Conservation (phyloP, 345 rosid species). For the Salix udensis region DNA sequence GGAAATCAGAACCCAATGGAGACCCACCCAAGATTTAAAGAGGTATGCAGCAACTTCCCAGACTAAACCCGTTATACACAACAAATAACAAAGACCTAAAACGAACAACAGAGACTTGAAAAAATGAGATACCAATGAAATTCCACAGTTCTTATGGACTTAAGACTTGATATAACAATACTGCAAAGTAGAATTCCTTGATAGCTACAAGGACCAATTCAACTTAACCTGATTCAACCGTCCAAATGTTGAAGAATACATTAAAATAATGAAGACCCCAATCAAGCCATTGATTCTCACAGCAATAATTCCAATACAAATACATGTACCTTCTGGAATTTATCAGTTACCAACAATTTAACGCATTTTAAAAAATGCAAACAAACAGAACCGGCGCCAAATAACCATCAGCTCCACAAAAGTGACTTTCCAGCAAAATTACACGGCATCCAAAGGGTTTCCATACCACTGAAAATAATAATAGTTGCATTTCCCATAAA, state of each 20-base stretch:
- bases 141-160: conserved; percentile 1
- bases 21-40: conserved; percentile 8
- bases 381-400: conserved; percentile 2
- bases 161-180: background rate
- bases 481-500: conserved; percentile 25
- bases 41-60: conserved; percentile 3
- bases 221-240: conserved; percentile 9
- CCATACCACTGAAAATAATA: conserved; percentile 7
- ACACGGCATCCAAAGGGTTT: conserved; percentile 13
- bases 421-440: conserved; percentile 20
- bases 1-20: background rate
- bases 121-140: background rate
- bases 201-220: background rate
- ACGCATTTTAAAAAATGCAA: conserved; percentile 12
- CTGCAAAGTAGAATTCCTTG: background rate
- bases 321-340: conserved; percentile 13
- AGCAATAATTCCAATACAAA: conserved; percentile 7
- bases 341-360: conserved; percentile 13
- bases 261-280: conserved; percentile 7
- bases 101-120: conserved; percentile 2
- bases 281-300: conserved; percentile 8
- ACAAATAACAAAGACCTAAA: background rate
- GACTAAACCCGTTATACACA: background rate
- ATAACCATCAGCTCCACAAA: conserved; percentile 8
- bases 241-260: background rate